These are phyloP conservation scores for Pyrrhoderma lamaoense DNA, from an alignment of 1,284 basidiomycete genomes.

Conservation along the genomic window DNA sequence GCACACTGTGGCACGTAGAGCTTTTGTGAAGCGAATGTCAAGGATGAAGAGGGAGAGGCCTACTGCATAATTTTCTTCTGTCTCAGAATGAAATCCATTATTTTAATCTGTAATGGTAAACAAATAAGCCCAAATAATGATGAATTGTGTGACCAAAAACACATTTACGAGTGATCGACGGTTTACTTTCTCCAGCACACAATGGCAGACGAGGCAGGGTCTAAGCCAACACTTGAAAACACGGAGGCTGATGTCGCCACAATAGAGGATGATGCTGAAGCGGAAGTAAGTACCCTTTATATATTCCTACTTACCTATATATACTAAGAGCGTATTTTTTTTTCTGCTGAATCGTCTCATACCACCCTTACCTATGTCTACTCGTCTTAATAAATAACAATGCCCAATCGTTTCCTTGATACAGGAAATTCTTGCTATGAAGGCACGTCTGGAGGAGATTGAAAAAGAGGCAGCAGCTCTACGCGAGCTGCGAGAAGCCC, in stretches of 20 bases:
- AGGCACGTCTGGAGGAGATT: conserved; percentile 89
- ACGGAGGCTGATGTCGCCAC: conserved; percentile 28
- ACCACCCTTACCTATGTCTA: conserved; percentile 18
- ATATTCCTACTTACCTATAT: not conserved
- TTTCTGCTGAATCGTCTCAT: conserved; percentile 6
- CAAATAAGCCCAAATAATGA: conserved; percentile 1
- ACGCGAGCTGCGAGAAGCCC: conserved; percentile 84
- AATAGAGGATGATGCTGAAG: conserved; percentile 30
- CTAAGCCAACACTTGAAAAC: conserved; percentile 25
- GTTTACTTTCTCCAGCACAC: conserved; percentile 7
- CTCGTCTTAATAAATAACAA: not conserved
- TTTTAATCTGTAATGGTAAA: too few relatives aligned
- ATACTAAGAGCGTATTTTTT: not conserved
- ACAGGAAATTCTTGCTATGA: conserved; percentile 82
- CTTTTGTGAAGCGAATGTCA: too few relatives aligned
- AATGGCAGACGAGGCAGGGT: conserved; percentile 30
- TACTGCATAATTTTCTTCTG: too few relatives aligned
- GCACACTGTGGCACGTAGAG: too few relatives aligned
- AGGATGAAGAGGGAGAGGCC: too few relatives aligned
- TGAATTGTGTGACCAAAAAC: conserved; percentile 1
- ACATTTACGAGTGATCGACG: not conserved
- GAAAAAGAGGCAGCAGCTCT: conserved; percentile 85
- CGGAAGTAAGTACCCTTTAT: conserved; percentile 27
- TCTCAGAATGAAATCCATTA: too few relatives aligned
- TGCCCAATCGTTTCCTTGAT: conserved; percentile 13